These are phyloP conservation scores for Penicillium sumatraense DNA, from an alignment of 2,329 filamentous ascomycete genomes.

Conservation along the genomic window DNA sequence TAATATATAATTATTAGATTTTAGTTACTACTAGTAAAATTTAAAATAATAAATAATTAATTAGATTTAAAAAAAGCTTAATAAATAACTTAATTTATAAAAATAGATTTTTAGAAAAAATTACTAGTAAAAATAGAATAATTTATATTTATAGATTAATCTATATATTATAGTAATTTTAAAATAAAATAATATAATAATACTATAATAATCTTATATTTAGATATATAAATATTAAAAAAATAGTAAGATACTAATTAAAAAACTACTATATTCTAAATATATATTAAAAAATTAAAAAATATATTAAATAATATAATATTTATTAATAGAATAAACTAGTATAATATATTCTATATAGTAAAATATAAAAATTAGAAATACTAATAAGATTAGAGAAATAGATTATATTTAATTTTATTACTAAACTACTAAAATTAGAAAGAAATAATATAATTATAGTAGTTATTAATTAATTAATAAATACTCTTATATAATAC, in stretches of 20 bases:
- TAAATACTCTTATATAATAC: not conserved
- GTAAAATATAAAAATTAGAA: not conserved
- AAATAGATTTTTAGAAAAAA: not conserved
- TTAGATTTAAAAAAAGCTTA: not conserved
- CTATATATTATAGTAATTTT: constrained; percentile 2
- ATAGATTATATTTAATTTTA: constrained; percentile 7
- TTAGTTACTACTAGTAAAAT: constrained; percentile 1
- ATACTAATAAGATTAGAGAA: not conserved
- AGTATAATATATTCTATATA: not conserved
- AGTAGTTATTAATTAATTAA: not conserved
- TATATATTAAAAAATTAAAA: constrained; percentile 2
- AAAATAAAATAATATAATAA: constrained; percentile 4
- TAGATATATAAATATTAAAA: not conserved
- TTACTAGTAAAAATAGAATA: not conserved
- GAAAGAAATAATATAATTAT: not conserved
- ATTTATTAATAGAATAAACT: not conserved
- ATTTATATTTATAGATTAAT: too few relatives aligned
- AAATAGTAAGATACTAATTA: not conserved
- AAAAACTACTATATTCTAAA: constrained; percentile 3
- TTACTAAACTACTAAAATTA: too few relatives aligned
- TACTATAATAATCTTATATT: constrained; percentile 1
- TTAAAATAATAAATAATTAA: not conserved
- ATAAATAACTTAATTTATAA: not conserved
- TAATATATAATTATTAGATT: constrained; percentile 8
- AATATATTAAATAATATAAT: constrained; percentile 3